phyloP scores from a whole-genome alignment of 208 protist genomes.

The Leishmania lainsoni region DNA sequence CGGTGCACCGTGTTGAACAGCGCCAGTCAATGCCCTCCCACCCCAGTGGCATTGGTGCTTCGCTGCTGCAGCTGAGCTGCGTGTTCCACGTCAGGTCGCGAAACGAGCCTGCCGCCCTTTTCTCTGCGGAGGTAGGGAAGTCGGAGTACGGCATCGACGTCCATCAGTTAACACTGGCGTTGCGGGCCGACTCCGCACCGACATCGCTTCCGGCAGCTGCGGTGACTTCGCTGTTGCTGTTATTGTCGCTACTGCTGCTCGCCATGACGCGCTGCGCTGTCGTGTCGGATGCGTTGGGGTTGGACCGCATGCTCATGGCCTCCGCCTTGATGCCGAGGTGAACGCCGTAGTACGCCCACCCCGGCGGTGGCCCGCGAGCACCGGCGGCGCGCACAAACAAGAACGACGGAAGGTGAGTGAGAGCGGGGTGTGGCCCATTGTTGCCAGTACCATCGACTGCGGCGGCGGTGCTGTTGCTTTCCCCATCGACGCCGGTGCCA shows the following conservation, averaged over 20 bases:
- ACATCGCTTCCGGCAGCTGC: neutral
- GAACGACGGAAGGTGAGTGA: conserved; percentile 61
- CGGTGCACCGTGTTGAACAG: conserved; percentile 52
- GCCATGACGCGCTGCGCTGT: conserved; percentile 11
- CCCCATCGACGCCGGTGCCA: neutral
- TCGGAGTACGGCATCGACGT: conserved; percentile 26
- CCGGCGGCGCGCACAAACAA: conserved; percentile 53
- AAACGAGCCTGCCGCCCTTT: conserved; percentile 19
- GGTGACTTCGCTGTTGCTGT: neutral
- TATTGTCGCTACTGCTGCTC: neutral
- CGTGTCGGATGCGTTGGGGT: conserved; percentile 29
- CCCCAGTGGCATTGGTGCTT: conserved; percentile 52
- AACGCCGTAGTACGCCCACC: conserved; percentile 67
- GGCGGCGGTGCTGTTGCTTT: conserved; percentile 5
- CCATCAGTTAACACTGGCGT: conserved; percentile 9
- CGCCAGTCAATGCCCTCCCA: conserved; percentile 66
- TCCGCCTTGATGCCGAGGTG: conserved; percentile 67
- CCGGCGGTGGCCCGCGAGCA: conserved; percentile 51
- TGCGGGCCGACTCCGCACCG: neutral
- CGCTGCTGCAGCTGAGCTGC: conserved; percentile 56
- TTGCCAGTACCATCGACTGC: neutral
- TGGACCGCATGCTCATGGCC: conserved; percentile 61
- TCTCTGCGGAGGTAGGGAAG: conserved; percentile 5
- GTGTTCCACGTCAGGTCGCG: conserved; percentile 62
- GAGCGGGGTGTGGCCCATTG: conserved; percentile 43